These are phyloP conservation scores for Xenoacremonium recifei DNA, from an alignment of 2,329 filamentous ascomycete species.

Conservation along the genomic window DNA sequence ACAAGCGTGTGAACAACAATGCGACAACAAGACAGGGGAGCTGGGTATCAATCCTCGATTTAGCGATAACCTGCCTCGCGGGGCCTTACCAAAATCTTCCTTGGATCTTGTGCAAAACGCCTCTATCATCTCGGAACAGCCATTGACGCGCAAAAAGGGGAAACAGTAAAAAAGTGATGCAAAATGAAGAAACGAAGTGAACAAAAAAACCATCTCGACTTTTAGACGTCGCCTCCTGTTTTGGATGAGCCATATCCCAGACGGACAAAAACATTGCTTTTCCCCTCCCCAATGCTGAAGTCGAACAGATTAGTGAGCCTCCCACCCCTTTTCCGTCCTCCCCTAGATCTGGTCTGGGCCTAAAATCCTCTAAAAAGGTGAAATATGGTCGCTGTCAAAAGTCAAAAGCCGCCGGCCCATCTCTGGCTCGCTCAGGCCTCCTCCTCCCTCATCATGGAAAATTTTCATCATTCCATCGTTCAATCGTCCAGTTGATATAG, in stretches of 20 bases:
- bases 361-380: background rate
- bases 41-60: slow-evolving; percentile 19
- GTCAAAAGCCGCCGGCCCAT: background rate
- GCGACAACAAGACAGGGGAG: background rate
- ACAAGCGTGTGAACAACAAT: background rate
- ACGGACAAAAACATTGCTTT: background rate
- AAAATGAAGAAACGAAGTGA: background rate
- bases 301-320: slow-evolving; percentile 10
- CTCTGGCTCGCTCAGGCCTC: background rate
- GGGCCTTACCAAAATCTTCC: slow-evolving; percentile 14
- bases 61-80: slow-evolving; percentile 6
- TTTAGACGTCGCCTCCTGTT: background rate
- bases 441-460: too few relatives aligned
- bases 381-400: background rate
- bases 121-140: slow-evolving; percentile 14
- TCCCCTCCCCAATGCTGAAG: slow-evolving; percentile 4
- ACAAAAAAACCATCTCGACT: too few relatives aligned
- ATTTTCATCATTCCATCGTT: too few relatives aligned
- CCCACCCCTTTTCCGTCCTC: background rate
- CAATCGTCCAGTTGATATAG: slow-evolving; percentile 41
- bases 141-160: too few relatives aligned
- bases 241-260: background rate
- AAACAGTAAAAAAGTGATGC: background rate
- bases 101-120: slow-evolving; percentile 12
- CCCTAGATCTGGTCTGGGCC: too few relatives aligned